Base-by-base conservation (phyloP, 2,329 filamentous ascomycete genomes). In the Aspergillus fumigatiaffinis region DNA sequence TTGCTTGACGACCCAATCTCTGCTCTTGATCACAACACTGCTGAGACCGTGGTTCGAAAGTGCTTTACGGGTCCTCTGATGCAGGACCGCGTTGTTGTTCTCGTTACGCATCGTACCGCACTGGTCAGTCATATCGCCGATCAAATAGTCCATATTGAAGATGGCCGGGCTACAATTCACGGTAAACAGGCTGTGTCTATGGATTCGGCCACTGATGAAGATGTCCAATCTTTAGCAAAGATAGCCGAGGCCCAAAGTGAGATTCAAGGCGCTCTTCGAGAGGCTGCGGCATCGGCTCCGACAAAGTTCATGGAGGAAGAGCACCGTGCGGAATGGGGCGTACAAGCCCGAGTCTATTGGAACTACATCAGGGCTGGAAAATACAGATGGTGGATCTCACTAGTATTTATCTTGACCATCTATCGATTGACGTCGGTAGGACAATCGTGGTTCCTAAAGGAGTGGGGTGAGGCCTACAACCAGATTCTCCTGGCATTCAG, bases 251-350 rank as follows among this genome's bases (percentile, higher is more conserved):
- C 46, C 9, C 67, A 67, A 10, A 49, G 52, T 48, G 59, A 67
- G 53, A 60, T 64, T 14, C 68, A 77, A 55, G 57, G 63, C 1
- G 66, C 71, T 1, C 71, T 79, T 5, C 76, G 78, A 20, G 72
- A 79, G 20, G 75, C 79, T 14, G 73, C 73, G 4, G 79, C 80
- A 9, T 84, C 84, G 0, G 76, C 86, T 12, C 86, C 88, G 0
- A 86, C 88, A 32, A 91, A 91, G 65, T 92, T 93, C 66, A 87
- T 92, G 49, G 87, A 92, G 66, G 89, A 92, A 32, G 90, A 94
- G 69, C 79, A 87, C 63, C 82, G 90, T 51, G 87, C 84, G 0
- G 83, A 90, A 58, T 91, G 92, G 20, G 86, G 89, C 1, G 89
- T 96, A 1, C 84, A 92, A 65, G 76, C 85, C 10, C 81, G 81